A percentile compares a stretch with the other conserved stretches of the same genome.
phyloP scores from a whole-genome alignment of 345 rosid species.

The Rhodamnia rubescens region DNA sequence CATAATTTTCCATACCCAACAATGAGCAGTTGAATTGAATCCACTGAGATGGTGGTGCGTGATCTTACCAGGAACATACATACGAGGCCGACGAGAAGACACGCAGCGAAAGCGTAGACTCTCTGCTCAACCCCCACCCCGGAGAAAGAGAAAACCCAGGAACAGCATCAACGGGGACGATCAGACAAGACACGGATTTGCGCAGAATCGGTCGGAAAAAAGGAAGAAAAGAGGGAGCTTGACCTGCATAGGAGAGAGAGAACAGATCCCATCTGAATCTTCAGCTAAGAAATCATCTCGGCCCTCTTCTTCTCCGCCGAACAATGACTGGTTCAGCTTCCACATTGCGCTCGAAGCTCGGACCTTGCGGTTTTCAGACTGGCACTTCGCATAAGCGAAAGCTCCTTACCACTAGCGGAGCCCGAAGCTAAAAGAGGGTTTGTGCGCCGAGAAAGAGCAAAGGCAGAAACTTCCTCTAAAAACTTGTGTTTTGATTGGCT shows the following conservation, averaged over 20 bases:
- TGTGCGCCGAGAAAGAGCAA: neutral
- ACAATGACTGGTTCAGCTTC: conserved; percentile 39
- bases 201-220: neutral
- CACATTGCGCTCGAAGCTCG: conserved; percentile 23
- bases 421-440: neutral
- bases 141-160: neutral
- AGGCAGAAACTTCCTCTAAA: neutral
- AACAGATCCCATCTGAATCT: conserved; percentile 58
- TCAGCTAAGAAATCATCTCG: conserved; percentile 44
- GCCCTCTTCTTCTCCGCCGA: conserved; percentile 16
- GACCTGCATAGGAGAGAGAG: conserved; percentile 75
- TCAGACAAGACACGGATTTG: neutral
- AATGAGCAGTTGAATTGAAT: neutral
- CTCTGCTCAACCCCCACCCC: conserved; percentile 28
- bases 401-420: neutral
- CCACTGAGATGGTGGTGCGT: neutral
- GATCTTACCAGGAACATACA: conserved; percentile 70
- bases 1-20: neutral
- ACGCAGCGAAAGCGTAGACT: conserved; percentile 62
- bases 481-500: too few species aligned
- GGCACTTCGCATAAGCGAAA: neutral
- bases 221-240: neutral
- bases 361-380: neutral
- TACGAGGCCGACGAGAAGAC: conserved; percentile 49
- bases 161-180: neutral